Base-by-base conservation (phyloP, 2,329 filamentous ascomycete genomes). In the Elsinoe batatas region DNA sequence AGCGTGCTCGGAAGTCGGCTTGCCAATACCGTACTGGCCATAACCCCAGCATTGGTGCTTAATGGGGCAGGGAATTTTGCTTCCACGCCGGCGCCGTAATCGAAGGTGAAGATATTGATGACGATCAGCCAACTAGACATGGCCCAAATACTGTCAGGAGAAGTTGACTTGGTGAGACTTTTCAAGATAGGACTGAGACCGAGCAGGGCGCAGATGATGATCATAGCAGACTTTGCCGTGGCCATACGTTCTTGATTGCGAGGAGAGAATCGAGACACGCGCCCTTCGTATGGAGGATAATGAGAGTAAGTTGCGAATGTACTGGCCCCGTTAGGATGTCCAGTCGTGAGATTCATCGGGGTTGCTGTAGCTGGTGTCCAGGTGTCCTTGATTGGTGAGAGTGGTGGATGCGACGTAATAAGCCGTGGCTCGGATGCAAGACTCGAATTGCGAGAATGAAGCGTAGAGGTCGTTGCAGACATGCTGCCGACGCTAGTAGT, bases 101-200 rank as follows among this genome's bases (percentile, higher is more conserved):
- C 93, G 67, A 96, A 97, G 69, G 94, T 96, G 71, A 95, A 94
- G 59, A 97, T 89, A 69, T 98, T 98, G 72, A 96, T 91, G 64
- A 87, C 81, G 60, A 98, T 81, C 43, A 98, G 79, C 83, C 90
- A 93, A 65, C 88, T 91, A 51, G 88, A 93, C 76, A 98, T 87
- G 57, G 93, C 89, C 93, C 93, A 98, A 68, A 98, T 98, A 42
- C 87, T 93, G 76, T 98, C 93, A 56, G 82, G 87, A 6, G 88
- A 91, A 3, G 91, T 97, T 4, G 91, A 96, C 51, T 81, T 81
- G 0, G 93, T 98, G n/a, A 98, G 80, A 1, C 91, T 96, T 70
- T 96, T 96, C 59, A 98, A 82, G 61, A 98, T 97, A 0, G 93
- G 93, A 40, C 88, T 95, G 3, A 98, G 79, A 10, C 91, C 93